phyloP scores from a whole-genome alignment of 2,329 filamentous ascomycete species.

The Xylariaceae sp. region DNA sequence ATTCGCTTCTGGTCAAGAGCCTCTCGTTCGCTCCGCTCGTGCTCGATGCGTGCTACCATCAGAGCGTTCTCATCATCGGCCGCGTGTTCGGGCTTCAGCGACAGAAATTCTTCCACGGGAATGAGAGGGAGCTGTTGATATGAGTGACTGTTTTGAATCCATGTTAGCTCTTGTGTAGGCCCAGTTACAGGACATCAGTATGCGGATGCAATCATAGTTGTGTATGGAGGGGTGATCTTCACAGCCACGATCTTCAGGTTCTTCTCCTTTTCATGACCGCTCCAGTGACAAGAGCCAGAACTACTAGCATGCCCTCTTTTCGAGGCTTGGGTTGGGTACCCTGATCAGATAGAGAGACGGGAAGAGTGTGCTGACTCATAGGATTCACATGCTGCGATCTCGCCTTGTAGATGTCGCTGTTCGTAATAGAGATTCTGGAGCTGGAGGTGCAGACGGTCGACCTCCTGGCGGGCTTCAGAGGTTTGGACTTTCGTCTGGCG shows the following conservation, averaged over 20 bases:
- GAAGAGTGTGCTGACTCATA: conserved; percentile 66
- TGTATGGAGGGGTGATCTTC: no score
- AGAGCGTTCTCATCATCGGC: conserved; percentile 71
- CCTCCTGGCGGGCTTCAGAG: conserved; percentile 81
- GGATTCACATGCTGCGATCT: conserved; percentile 85
- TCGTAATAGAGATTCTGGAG: conserved; percentile 97
- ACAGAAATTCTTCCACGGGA: conserved; percentile 76
- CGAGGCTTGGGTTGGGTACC: no score
- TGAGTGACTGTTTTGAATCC: conserved; percentile 60
- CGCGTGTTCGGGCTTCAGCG: conserved; percentile 69
- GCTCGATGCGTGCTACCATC: conserved; percentile 85
- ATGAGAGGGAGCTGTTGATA: conserved; percentile 84
- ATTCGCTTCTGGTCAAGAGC: conserved; percentile 79
- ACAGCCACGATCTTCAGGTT: background rate
- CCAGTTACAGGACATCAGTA: conserved; percentile 7
- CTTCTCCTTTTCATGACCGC: background rate
- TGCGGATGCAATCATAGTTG: conserved; percentile 2
- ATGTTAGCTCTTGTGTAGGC: conserved; percentile 26
- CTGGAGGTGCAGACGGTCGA: conserved; percentile 86
- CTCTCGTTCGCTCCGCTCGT: conserved; percentile 82
- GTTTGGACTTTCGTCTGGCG: conserved; percentile 83
- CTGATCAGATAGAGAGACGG: background rate
- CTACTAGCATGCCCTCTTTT: conserved; percentile 12
- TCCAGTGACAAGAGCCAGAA: conserved; percentile 1
- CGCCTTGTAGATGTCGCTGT: conserved; percentile 81